Evolutionary conservation across 257 asterid genomes (phyloP), one percentile per base, ranked within the genome.

Genomic region (Solanum corneliomulleri): DNA sequence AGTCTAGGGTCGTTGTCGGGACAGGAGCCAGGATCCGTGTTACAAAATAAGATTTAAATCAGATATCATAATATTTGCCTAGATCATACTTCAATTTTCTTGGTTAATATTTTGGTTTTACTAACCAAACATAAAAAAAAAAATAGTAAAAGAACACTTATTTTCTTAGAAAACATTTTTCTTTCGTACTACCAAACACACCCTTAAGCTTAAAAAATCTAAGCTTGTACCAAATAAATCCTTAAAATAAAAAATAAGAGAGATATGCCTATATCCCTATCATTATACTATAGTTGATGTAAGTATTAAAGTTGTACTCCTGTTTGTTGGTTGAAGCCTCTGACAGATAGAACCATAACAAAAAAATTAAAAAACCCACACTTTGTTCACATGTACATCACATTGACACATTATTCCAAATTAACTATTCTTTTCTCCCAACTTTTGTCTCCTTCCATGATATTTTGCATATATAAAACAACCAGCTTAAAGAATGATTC

Each of bases 291-390:
- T 52, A 52, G 62, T 52, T 16, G 60, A 49, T 56, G n/a, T 1
- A 20, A 20, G 25, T 68, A 89, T 85, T 78, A 47, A 44, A 60
- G 31, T 74, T 42, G 60, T 77, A 23, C 88, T 89, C 64, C 58
- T 88, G 87, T 82, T 88, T 90, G 92, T 69, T 90, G 88, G 92
- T 84, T 66, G 88, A 71, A 27, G 90, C 44, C 72, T 20, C 21
- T 88, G 87, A 86, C 88, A 81, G 78, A 86, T 87, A 82, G 25
- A 78, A 45, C 41, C 64, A 27, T 27, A 2, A 45, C 64, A 78
- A 78, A 78, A 5, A 27, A 78, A 47, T 84, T 15, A 8, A 64
- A 84, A n/a, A 70, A 47, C 29, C 88, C 88, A 77, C 62, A 27
- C 83, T 68, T 44, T 16, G 76, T 74, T 70, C 87, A 35, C 85